phyloP scores from a whole-genome alignment of 164 flowering plant species.

The Malania oleifera region DNA sequence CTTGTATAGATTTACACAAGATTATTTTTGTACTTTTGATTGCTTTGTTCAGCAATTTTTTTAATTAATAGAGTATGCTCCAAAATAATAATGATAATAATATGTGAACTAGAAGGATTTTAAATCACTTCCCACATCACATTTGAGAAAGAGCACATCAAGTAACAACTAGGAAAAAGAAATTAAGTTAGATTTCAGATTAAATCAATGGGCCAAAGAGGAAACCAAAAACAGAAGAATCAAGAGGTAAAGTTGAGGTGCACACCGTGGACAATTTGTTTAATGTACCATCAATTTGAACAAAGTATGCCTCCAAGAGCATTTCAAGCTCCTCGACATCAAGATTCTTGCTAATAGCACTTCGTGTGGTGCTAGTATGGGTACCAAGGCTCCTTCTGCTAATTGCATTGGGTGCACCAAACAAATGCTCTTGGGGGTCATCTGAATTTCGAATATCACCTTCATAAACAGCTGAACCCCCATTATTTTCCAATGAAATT shows the following conservation, averaged over 20 bases:
- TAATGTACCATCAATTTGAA: constrained; percentile 87
- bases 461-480: constrained; percentile 29
- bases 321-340: constrained; percentile 96
- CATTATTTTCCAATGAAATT: constrained; percentile 40
- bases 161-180: too few relatives aligned
- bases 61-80: too few relatives aligned
- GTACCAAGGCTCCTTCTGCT: constrained; percentile 60
- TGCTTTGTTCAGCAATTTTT: too few relatives aligned
- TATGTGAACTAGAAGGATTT: too few relatives aligned
- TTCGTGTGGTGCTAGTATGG: constrained; percentile 58
- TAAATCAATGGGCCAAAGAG: too few relatives aligned
- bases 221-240: background rate
- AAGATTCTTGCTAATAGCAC: constrained; percentile 59
- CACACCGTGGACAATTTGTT: constrained; percentile 84
- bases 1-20: too few relatives aligned
- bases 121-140: too few relatives aligned
- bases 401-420: constrained; percentile 25
- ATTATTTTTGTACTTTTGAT: too few relatives aligned
- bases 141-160: too few relatives aligned
- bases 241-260: background rate
- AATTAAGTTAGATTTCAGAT: too few relatives aligned
- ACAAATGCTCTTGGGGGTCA: constrained; percentile 33
- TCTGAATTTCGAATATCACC: constrained; percentile 31
- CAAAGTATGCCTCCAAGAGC: constrained; percentile 97
- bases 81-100: too few relatives aligned